Evolutionary conservation across 2,329 filamentous ascomycete species (phyloP).

Genomic region (Ceratocystis variospora): DNA sequence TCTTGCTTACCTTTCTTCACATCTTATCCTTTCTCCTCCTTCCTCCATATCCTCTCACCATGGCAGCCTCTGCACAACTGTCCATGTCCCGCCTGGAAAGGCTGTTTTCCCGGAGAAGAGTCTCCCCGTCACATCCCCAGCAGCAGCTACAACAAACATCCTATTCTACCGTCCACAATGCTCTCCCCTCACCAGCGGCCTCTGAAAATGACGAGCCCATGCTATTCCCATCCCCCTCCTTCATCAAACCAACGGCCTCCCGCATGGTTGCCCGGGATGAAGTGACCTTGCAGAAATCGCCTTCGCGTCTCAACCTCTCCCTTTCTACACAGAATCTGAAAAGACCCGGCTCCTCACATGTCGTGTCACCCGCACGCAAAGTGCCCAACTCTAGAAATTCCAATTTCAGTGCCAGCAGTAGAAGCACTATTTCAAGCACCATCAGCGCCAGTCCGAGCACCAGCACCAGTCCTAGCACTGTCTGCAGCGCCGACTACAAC

Average conservation of each 20-base stretch:
- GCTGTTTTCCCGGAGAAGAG: constrained; percentile 36
- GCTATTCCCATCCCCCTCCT: constrained; percentile 39
- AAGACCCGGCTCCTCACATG: constrained; percentile 16
- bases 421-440: constrained; percentile 13
- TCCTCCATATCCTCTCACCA: not conserved
- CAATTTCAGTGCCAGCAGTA: constrained; percentile 14
- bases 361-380: constrained; percentile 17
- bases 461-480: constrained; percentile 14
- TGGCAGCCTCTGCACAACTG: constrained; percentile 14
- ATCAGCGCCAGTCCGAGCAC: constrained; percentile 11
- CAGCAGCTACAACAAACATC: not conserved
- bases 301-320: constrained; percentile 21
- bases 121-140: constrained; percentile 21
- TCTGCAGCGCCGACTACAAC: constrained; percentile 15
- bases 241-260: constrained; percentile 40
- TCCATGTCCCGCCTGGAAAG: constrained; percentile 31
- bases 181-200: constrained; percentile 16
- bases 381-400: constrained; percentile 14
- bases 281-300: constrained; percentile 24
- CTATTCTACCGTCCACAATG: not conserved
- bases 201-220: constrained; percentile 23
- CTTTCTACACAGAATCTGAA: constrained; percentile 10
- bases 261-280: constrained; percentile 46
- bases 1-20: not conserved
- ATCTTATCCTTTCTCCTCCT: not conserved